Percentiles rank a stretch among this genome's conserved stretches.
phyloP scores from a whole-genome alignment of 1,284 basidiomycete species.

The Apiotrichum sp. region DNA sequence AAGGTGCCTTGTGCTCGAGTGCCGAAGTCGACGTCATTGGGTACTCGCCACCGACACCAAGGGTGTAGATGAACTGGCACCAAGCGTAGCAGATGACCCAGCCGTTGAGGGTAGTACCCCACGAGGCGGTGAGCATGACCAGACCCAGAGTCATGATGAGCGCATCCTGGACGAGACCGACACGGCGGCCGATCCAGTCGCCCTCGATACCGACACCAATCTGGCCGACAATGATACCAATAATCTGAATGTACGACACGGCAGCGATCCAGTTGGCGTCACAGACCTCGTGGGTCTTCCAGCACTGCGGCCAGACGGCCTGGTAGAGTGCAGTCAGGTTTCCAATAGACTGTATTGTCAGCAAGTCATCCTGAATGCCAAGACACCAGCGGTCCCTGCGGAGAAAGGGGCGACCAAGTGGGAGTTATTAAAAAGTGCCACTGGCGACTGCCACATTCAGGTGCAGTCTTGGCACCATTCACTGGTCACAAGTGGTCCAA shows the following conservation, averaged over 20 bases:
- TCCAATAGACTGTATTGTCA: constrained; percentile 49
- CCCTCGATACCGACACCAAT: constrained; percentile 54
- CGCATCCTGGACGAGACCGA: constrained; percentile 50
- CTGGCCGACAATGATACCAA: constrained; percentile 54
- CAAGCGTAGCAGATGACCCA: constrained; percentile 54
- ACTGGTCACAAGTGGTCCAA: too few relatives aligned
- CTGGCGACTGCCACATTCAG: too few relatives aligned
- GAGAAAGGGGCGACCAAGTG: too few relatives aligned
- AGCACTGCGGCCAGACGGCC: constrained; percentile 52
- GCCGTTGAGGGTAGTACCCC: constrained; percentile 52
- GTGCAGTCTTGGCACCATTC: too few relatives aligned
- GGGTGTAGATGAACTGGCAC: constrained; percentile 52
- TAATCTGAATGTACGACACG: constrained; percentile 35
- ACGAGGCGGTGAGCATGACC: constrained; percentile 53
- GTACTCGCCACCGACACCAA: constrained; percentile 53
- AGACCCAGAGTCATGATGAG: constrained; percentile 49
- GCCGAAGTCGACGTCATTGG: constrained; percentile 54
- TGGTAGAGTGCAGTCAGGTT: constrained; percentile 51
- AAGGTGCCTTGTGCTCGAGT: constrained; percentile 47
- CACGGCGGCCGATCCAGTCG: constrained; percentile 54
- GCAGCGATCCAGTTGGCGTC: constrained; percentile 49
- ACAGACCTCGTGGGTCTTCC: constrained; percentile 49
- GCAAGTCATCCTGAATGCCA: too few relatives aligned
- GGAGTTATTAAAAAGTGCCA: too few relatives aligned
- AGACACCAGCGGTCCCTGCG: too few relatives aligned